Percentiles rank a stretch among this genome's conserved stretches.
phyloP scores from a whole-genome alignment of 306 rosid genomes.

The Lablab purpureus region DNA sequence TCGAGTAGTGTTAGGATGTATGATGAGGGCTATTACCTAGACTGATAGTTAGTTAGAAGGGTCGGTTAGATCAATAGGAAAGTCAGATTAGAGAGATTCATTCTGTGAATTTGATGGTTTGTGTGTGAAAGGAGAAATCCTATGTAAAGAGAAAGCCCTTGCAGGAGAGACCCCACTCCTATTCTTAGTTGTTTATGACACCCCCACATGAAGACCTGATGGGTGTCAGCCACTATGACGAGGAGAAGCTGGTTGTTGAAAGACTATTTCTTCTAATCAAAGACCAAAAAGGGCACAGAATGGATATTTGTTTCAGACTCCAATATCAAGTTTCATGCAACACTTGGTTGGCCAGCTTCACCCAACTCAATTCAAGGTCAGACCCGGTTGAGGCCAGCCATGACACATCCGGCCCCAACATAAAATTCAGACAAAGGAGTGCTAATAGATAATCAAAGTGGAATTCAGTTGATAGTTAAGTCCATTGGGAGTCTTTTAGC shows the following conservation, averaged over 20 bases:
- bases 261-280: not conserved
- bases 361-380: not conserved
- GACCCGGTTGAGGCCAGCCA: not conserved
- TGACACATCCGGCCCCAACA: not conserved
- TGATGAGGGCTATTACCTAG: too few relatives aligned
- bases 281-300: not conserved
- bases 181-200: not conserved
- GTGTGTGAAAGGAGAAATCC: too few relatives aligned
- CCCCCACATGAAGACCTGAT: not conserved
- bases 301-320: not conserved
- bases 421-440: not conserved
- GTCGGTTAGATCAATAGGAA: too few relatives aligned
- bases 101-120: too few relatives aligned
- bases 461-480: not conserved
- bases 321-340: not conserved
- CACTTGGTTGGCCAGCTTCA: not conserved
- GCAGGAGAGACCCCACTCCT: too few relatives aligned
- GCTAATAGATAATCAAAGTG: not conserved
- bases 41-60: too few relatives aligned
- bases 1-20: too few relatives aligned
- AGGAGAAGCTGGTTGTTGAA: conserved; percentile 1
- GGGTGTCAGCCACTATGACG: not conserved
- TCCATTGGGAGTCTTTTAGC: not conserved
- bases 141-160: too few relatives aligned
- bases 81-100: too few relatives aligned